Base-by-base conservation (phyloP, 495 filamentous ascomycete genomes). In the Neurospora terricola region DNA sequence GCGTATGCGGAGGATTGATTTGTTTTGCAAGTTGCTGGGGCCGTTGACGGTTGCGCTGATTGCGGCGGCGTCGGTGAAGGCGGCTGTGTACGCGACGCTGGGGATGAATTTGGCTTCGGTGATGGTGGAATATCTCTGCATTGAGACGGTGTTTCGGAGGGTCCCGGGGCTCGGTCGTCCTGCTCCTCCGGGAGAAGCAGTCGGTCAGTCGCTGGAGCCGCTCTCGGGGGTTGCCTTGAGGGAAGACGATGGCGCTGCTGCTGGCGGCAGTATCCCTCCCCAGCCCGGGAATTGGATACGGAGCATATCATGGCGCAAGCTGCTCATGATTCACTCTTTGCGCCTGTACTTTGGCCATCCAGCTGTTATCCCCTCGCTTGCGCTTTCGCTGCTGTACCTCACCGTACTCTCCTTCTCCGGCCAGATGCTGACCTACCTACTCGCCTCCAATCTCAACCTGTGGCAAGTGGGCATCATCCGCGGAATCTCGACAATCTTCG, bases 1-100 rank as follows among this genome's bases (percentile, higher is more conserved):
- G 0, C 83, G 82, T 2, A 92, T 93, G 88, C 84, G 91, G 38
- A 85, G 90, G 1, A 92, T 93, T 70, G 91, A 93, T 76, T 83
- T 93, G 14, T 80, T 89, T 48, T 93, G 91, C 83, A 93, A 93
- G 77, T 85, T 93, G 8, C 59, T 90, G 9, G 90, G 87, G 0
- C 91, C 91, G 0, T 77, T 91, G 0, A 78, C 85, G 27, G 87
- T 91, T 30, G 86, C 89, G 5, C 66, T 85, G 10, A 72, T 87
- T 16, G 82, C 81, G 39, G 72, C 48, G 5, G 38, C 66, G 2
- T 87, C 85, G 0, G 76, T 78, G 3, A 62, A 45, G 18, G 69
- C 80, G 8, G 85, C 85, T 11, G 80, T 87, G 23, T 62, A 70
- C 4, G 70, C 72, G 21, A 84, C 76, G 2, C 72, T 86, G 0